phyloP scores from a whole-genome alignment of 75 land plant genomes.

The Adiantum capillusveneris region DNA sequence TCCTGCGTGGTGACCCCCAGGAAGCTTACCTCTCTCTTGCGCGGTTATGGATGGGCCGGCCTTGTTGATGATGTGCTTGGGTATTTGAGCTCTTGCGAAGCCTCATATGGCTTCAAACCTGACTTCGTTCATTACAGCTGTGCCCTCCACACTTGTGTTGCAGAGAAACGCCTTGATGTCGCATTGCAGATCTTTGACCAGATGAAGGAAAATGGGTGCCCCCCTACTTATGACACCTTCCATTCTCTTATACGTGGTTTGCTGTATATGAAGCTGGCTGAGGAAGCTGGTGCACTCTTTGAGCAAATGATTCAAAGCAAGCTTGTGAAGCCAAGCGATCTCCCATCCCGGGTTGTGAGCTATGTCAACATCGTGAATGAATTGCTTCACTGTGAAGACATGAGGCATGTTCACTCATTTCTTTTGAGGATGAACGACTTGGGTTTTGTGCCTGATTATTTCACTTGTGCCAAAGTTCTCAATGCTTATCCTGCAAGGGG shows the following conservation, averaged over 20 bases:
- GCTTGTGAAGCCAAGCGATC: constrained; percentile 2
- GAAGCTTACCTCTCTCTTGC: not conserved
- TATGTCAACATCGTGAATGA: not conserved
- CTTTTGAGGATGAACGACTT: not conserved
- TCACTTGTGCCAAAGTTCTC: constrained; percentile 1
- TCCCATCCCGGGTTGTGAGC: not conserved
- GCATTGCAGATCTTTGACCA: constrained; percentile 1
- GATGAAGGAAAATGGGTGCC: not conserved
- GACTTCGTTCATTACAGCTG: constrained; percentile 1
- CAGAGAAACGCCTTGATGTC: constrained; percentile 3
- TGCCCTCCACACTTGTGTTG: constrained; percentile 2
- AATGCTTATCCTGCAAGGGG: constrained; percentile 1
- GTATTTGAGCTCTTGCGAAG: not conserved
- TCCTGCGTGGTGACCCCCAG: not conserved
- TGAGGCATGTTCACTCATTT: not conserved
- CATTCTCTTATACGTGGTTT: not conserved
- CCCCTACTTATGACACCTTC: not conserved
- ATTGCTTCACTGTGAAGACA: not conserved
- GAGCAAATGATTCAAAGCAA: not conserved
- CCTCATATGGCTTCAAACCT: not conserved
- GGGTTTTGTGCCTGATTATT: not conserved
- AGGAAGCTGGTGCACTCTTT: not conserved
- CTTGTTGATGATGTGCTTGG: not conserved
- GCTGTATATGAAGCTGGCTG: not conserved
- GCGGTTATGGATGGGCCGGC: constrained; percentile 5